A percentile compares a stretch with the other conserved stretches of the same genome.
Conservation (phyloP, 2,329 filamentous ascomycete genomes). For the Trichoderma sp. region DNA sequence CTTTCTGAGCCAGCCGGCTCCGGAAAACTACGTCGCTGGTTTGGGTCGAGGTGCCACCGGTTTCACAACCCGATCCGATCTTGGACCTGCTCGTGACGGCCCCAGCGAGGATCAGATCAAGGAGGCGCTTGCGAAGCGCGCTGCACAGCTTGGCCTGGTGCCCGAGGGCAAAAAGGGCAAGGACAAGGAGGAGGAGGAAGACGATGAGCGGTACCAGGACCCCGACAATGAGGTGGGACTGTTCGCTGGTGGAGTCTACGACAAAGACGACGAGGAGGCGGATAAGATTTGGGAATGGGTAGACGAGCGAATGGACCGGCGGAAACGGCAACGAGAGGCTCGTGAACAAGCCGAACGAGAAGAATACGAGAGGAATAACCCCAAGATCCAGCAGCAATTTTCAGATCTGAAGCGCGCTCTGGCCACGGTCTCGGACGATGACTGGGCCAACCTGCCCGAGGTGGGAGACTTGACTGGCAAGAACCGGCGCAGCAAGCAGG, state of each 20-base stretch:
- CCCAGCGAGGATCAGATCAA: slow-evolving; percentile 98
- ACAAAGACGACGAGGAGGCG: slow-evolving; percentile 96
- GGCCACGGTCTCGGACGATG: slow-evolving; percentile 85
- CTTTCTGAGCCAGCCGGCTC: slow-evolving; percentile 83
- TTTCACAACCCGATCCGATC: slow-evolving; percentile 95
- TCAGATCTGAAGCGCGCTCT: slow-evolving; percentile 92
- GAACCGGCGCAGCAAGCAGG: slow-evolving; percentile 82
- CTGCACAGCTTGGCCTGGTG: slow-evolving; percentile 74
- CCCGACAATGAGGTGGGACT: slow-evolving; percentile 96
- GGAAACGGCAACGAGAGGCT: slow-evolving; percentile 89
- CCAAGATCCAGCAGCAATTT: slow-evolving; percentile 97
- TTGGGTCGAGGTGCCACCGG: slow-evolving; percentile 96
- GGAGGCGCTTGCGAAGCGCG: slow-evolving; percentile 91
- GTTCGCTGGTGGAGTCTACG: slow-evolving; percentile 93
- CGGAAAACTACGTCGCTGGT: slow-evolving; percentile 91
- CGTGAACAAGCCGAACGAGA: slow-evolving; percentile 89
- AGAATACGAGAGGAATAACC: slow-evolving; percentile 96
- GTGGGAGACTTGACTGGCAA: slow-evolving; percentile 96
- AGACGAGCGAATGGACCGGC: slow-evolving; percentile 94
- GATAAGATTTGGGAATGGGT: slow-evolving; percentile 95
- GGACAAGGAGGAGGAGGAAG: slow-evolving; percentile 69
- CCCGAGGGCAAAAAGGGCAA: slow-evolving; percentile 71
- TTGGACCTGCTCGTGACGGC: slow-evolving; percentile 91
- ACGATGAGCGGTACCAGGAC: slow-evolving; percentile 85
- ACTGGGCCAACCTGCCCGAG: slow-evolving; percentile 94